Conservation (phyloP, 2,329 filamentous ascomycete genomes). For the Talaromyces sp. region DNA sequence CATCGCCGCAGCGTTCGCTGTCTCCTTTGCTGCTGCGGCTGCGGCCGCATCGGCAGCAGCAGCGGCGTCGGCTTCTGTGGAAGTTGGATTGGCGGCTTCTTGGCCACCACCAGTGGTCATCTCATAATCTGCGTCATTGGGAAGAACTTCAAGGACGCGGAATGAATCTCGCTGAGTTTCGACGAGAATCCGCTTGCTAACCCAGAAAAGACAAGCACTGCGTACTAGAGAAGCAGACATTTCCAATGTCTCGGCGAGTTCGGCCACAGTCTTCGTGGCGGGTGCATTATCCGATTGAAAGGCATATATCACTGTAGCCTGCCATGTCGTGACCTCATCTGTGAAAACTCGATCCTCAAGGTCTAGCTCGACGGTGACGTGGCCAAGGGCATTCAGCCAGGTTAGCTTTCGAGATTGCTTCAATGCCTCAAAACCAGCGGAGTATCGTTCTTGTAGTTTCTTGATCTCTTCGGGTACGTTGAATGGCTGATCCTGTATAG, state of each 20-base stretch:
- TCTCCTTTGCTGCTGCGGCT: conserved; percentile 42
- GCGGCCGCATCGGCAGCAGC: conserved; percentile 43
- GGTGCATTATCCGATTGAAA: conserved; percentile 56
- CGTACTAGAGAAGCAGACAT: conserved; percentile 58
- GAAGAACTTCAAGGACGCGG: conserved; percentile 55
- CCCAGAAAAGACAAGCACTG: conserved; percentile 61
- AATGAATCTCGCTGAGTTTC: conserved; percentile 51
- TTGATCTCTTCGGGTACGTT: conserved; percentile 44
- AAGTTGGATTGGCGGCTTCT: conserved; percentile 23
- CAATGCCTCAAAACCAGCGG: conserved; percentile 69
- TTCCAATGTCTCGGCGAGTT: conserved; percentile 49
- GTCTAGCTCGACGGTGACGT: conserved; percentile 75
- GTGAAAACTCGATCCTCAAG: conserved; percentile 73
- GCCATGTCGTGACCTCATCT: conserved; percentile 73
- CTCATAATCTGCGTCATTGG: conserved; percentile 29
- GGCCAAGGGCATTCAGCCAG: conserved; percentile 81
- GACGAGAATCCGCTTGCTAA: conserved; percentile 54
- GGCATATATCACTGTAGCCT: conserved; percentile 81
- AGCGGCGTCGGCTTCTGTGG: conserved; percentile 30
- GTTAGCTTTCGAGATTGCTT: conserved; percentile 82
- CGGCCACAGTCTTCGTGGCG: conserved; percentile 38
- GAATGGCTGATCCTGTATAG: conserved; percentile 58
- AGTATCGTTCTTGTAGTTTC: conserved; percentile 66
- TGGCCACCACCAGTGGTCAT: conserved; percentile 23
- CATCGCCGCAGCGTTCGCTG: conserved; percentile 57